Percentiles rank a stretch among this genome's conserved stretches.
phyloP scores from a whole-genome alignment of 805 yeast genomes.

The Candida takata region DNA sequence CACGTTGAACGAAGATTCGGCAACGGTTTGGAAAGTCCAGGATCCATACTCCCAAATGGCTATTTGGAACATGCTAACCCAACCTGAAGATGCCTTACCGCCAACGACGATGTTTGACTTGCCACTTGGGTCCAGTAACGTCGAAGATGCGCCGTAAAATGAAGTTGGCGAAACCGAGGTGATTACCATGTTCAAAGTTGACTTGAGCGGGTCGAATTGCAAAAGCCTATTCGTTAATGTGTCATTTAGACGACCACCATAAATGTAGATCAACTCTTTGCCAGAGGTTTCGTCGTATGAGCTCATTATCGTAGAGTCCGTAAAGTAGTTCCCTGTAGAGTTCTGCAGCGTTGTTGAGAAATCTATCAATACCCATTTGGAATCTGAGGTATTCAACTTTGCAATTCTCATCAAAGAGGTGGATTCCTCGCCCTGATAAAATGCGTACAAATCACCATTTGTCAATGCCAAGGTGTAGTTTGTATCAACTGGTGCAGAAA shows the following conservation, averaged over 20 bases:
- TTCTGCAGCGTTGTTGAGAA: slow-evolving; percentile 13
- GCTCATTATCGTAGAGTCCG: slow-evolving; percentile 35
- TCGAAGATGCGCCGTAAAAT: slow-evolving; percentile 44
- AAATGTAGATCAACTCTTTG: slow-evolving; percentile 38
- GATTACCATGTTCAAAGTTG: slow-evolving; percentile 31
- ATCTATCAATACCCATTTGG: slow-evolving; percentile 11
- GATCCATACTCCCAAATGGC: slow-evolving; percentile 65
- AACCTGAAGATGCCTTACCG: slow-evolving; percentile 54
- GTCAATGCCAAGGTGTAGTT: slow-evolving; percentile 20
- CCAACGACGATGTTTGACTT: slow-evolving; percentile 53
- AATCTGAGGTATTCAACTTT: slow-evolving; percentile 4
- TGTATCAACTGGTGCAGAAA: slow-evolving; percentile 13
- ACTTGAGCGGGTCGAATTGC: slow-evolving; percentile 32
- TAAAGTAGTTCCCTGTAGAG: slow-evolving; percentile 7
- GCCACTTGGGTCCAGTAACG: slow-evolving; percentile 33
- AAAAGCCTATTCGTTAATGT: slow-evolving; percentile 36
- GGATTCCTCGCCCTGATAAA: slow-evolving; percentile 7
- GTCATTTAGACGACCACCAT: slow-evolving; percentile 38
- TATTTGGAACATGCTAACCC: slow-evolving; percentile 67
- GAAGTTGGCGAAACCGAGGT: slow-evolving; percentile 49
- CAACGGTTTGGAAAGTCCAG: slow-evolving; percentile 53
- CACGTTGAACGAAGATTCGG: slow-evolving; percentile 28
- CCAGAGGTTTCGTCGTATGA: slow-evolving; percentile 26
- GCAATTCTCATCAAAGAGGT: slow-evolving; percentile 4
- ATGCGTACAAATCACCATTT: slow-evolving; percentile 17